A percentile compares a stretch with the other conserved stretches of the same genome.
These are phyloP conservation scores for Cadophora sp. DNA, from an alignment of 2,329 filamentous ascomycete species.

Conservation along the genomic window DNA sequence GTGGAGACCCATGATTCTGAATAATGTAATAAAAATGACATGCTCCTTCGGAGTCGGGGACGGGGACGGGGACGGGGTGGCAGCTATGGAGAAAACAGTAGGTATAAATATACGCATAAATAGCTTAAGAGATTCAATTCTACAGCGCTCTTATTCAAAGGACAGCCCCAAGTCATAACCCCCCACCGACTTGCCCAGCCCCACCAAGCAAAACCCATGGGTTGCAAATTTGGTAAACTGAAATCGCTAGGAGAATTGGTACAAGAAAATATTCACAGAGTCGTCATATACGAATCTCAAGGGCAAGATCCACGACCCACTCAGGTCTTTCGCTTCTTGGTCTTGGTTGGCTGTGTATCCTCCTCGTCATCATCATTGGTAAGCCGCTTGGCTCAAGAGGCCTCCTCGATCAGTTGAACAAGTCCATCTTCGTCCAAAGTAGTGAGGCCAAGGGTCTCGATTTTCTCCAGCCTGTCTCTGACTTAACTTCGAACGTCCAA, in stretches of 20 bases:
- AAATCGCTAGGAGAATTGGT: background rate
- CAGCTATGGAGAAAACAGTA: background rate
- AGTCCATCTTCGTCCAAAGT: constrained; percentile 34
- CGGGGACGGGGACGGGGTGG: too few species aligned
- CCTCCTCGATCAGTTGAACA: constrained; percentile 31
- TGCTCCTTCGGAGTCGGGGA: too few species aligned
- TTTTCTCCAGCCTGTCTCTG: constrained; percentile 32
- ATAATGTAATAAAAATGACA: too few species aligned
- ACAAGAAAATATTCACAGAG: background rate
- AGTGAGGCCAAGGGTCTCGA: constrained; percentile 29
- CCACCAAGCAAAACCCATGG: background rate
- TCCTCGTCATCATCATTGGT: constrained; percentile 26
- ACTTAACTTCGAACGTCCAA: constrained; percentile 1
- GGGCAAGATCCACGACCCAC: constrained; percentile 8
- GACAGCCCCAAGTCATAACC: background rate
- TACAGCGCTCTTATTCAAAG: background rate
- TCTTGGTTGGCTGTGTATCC: constrained; percentile 32
- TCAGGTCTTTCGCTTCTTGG: constrained; percentile 33
- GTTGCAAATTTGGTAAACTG: background rate
- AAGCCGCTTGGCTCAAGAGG: constrained; percentile 24
- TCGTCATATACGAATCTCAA: background rate
- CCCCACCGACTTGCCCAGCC: background rate
- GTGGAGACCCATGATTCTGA: too few species aligned
- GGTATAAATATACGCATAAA: background rate
- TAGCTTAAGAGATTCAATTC: background rate